Conservation (phyloP, 2,329 filamentous ascomycete species). For the Pseudomassariella vexata region DNA sequence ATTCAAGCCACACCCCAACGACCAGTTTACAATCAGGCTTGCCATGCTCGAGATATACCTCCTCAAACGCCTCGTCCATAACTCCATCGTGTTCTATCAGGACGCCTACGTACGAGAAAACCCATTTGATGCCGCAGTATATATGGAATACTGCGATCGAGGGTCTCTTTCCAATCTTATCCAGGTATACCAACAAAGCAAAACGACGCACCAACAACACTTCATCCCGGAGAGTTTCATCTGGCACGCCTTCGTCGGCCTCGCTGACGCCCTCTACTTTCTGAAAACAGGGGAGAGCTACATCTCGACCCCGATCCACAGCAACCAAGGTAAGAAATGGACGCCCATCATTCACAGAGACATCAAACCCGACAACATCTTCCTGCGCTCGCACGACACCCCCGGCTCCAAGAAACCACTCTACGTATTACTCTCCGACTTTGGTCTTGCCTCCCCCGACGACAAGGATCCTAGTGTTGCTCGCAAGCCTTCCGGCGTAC, state of each 20-base stretch:
- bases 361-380: slow-evolving; percentile 15
- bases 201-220: background rate
- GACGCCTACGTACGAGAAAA: no score
- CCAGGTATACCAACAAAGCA: slow-evolving; percentile 4
- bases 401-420: slow-evolving; percentile 11
- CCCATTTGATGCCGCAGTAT: background rate
- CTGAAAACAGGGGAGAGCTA: slow-evolving; percentile 11
- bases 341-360: slow-evolving; percentile 14
- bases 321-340: slow-evolving; percentile 6
- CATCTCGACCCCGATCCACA: slow-evolving; percentile 6
- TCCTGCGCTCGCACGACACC: slow-evolving; percentile 13
- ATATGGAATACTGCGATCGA: slow-evolving; percentile 10
- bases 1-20: slow-evolving; percentile 3
- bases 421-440: slow-evolving; percentile 13
- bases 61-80: slow-evolving; percentile 3
- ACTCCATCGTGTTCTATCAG: background rate
- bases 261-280: slow-evolving; percentile 13
- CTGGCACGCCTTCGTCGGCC: slow-evolving; percentile 11
- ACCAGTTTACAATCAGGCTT: slow-evolving; percentile 2
- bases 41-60: slow-evolving; percentile 6
- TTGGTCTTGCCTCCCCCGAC: slow-evolving; percentile 7
- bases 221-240: slow-evolving; percentile 14
- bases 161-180: slow-evolving; percentile 8
- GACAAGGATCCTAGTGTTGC: background rate
- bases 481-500: background rate